phyloP scores from a whole-genome alignment of 441 rosid species.

The Bocquillonia castaneifolia region DNA sequence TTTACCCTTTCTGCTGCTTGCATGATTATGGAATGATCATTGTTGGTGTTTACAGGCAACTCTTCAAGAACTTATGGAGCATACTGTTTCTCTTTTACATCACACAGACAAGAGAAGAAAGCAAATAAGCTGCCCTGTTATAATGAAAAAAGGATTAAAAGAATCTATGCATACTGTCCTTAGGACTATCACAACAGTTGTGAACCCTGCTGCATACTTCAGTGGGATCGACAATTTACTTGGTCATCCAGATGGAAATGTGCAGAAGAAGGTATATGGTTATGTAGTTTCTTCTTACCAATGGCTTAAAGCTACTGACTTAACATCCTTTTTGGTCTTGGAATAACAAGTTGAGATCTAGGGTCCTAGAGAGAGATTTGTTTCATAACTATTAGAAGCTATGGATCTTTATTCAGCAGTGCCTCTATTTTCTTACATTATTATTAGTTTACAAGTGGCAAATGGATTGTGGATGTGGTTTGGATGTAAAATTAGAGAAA shows the following conservation, averaged over 20 bases:
- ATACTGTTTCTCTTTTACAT: conserved; percentile 53
- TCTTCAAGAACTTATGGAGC: conserved; percentile 75
- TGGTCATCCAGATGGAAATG: conserved; percentile 46
- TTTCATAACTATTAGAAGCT: not conserved
- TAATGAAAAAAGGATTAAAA: conserved; percentile 53
- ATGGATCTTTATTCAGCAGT: not conserved
- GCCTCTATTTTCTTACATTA: not conserved
- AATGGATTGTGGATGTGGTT: not conserved
- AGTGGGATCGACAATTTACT: conserved; percentile 65
- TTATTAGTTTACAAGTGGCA: not conserved
- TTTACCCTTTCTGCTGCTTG: not conserved
- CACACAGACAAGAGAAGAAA: conserved; percentile 46
- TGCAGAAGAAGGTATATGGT: conserved; percentile 67
- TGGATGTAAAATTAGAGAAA: not conserved
- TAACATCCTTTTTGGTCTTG: not conserved
- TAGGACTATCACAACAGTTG: conserved; percentile 47
- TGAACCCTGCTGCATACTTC: conserved; percentile 76
- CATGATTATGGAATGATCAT: not conserved
- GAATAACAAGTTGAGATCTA: not conserved
- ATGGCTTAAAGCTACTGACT: not conserved
- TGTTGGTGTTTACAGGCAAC: conserved; percentile 42
- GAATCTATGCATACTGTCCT: conserved; percentile 51
- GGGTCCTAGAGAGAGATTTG: conserved; percentile 1
- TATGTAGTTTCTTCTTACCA: not conserved
- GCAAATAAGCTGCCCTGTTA: conserved; percentile 36